Base-by-base conservation (phyloP, 179 eudicot genomes). In the Dionaea muscipula region DNA sequence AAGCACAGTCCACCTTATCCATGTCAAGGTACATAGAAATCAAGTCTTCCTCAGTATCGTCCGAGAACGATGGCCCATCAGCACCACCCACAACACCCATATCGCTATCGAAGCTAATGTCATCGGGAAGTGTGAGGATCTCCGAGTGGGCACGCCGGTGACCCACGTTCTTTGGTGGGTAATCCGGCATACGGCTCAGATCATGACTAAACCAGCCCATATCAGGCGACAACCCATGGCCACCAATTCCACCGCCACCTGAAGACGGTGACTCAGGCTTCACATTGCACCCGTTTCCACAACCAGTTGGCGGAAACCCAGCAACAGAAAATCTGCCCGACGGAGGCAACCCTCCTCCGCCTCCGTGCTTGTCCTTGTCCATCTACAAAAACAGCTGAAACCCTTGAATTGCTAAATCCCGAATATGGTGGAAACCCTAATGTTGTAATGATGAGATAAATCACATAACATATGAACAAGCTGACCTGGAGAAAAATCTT, bases 111-210 rank as follows among this genome's bases (percentile, higher is more conserved):
- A 90, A 90, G 77, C 83, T 90, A 35, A 90, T 76, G 54, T 90
- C 97, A 56, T 90, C 97, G 0, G 97, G 95, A 21, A 90, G 86
- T 19, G 95, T 78, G 7, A 90, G 74, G 64, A 86, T 83, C 52
- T 90, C 97, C 0, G 97, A 90, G 52, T 86, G 97, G 3, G 97
- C 97, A 45, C 97, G 85, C 52, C 97, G 62, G 49, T 86, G 97
- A 10, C 97, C 95, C 26, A 64, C 15, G 56, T 70, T 75, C 56
- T 73, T 80, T 0, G 81, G 85, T 16, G 97, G 95, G 63, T 78
- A 81, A 21, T 90, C 97, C 33, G 86, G 85, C 95, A 90, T 90
- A 62, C 78, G 76, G 65, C 94, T 90, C 43, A 90, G 73, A 69
- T 86, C 97, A 60, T 81, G 75, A 60, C 90, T 86, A 62, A 81